Base-by-base conservation (phyloP, 116 monocot genomes). In the Dioscorea cayenensis region DNA sequence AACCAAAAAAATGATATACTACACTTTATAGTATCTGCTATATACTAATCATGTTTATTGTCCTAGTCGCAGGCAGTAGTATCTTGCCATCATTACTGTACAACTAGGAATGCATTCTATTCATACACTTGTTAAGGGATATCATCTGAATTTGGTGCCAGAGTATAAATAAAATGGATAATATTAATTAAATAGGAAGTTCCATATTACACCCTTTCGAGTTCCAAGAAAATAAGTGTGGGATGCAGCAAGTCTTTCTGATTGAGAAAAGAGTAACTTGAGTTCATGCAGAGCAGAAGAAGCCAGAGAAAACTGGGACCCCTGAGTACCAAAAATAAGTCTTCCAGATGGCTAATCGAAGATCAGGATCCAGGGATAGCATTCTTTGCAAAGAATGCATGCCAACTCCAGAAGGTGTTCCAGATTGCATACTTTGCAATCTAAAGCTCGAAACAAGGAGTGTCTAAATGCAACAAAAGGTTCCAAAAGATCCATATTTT, bases 241-340 rank as follows among this genome's bases (percentile, higher is more conserved):
- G 14, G 80, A 76, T 62, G 73, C 64, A 73, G 78, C 62, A 18
- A 66, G 66, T 60, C 75, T 35, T 28, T 84, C 81, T 37, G 60
- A 76, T 72, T 82, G 82, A 73, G 51, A 69, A 78, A 76, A 81
- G 6, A 97, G 86, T 80, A 79, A 68, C 81, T 97, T 97, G 64
- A 97, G 82, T 55, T 97, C 97, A 71, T 92, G 87, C 78, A 97
- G 78, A 81, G 90, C 85, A 71, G 97, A 86, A 67, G 88, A 80
- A 52, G 97, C 92, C 48, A 86, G 73, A 72, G 97, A 97, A 75
- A 88, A 90, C 71, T 90, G 85, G 23, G 76, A 79, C 72, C 93
- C 97, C 97, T 97, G 76, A 19, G 77, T 76, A 49, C 66, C 16
- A 50, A 76, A 38, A 16, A 64, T 43, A 12, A 50, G 18, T 21